Conservation (phyloP, 257 asterid genomes). For the Schizonepeta tenuifolia region DNA sequence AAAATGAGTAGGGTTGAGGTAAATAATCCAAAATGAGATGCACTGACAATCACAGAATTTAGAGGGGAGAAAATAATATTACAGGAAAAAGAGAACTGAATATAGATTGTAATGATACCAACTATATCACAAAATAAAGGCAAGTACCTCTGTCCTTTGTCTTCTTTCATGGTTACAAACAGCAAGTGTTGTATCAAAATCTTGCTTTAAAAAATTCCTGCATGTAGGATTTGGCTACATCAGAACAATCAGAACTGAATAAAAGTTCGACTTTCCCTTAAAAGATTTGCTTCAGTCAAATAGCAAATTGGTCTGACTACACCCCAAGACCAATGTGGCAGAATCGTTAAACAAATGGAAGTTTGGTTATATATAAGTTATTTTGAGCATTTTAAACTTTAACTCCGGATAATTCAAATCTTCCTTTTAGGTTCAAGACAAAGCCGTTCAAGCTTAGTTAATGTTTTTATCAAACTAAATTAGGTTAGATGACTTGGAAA, state of each 20-base stretch:
- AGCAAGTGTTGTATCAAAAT: conserved; percentile 89
- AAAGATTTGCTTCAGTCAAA: not conserved
- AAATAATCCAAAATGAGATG: conserved; percentile 17
- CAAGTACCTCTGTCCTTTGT: conserved; percentile 83
- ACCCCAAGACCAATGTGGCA: conserved; percentile 3
- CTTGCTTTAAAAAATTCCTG: conserved; percentile 86
- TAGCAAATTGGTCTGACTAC: not conserved
- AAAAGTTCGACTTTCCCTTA: not conserved
- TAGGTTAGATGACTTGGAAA: not conserved
- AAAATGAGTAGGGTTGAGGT: not conserved
- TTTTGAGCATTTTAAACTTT: not conserved
- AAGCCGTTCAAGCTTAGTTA: too few relatives aligned
- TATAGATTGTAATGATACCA: not conserved
- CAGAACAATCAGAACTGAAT: conserved; percentile 33
- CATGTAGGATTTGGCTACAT: conserved; percentile 31
- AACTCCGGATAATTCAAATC: not conserved
- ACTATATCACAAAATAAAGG: conserved; percentile 7
- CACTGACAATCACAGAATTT: conserved; percentile 4
- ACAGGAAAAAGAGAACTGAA: conserved; percentile 1
- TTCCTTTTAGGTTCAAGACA: not conserved
- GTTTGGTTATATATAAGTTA: not conserved
- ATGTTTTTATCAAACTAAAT: too few relatives aligned
- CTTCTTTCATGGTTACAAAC: conserved; percentile 85
- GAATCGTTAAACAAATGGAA: not conserved
- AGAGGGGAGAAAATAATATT: not conserved